Base-by-base conservation (phyloP, 2,329 filamentous ascomycete species). In the Cryphonectria naterciae region DNA sequence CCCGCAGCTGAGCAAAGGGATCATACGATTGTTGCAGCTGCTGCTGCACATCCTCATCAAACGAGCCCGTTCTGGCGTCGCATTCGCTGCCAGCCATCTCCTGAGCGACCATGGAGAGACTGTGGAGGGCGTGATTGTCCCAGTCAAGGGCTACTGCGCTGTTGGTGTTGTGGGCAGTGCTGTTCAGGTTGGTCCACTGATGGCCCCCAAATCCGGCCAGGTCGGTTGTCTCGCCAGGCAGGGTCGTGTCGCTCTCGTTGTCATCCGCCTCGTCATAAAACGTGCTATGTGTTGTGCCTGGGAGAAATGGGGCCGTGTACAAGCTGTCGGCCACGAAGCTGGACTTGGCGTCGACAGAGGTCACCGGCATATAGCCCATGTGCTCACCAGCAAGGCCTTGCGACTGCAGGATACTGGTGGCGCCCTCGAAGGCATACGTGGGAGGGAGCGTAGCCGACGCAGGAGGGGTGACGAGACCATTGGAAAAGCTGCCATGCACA, bases 381-480 rank as follows among this genome's bases (percentile, higher is more conserved):
- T 81, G 77, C 67, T 80, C 78, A 32, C 78, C 76, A 2, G 77
- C 73, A 39, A 74, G 74, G 54, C 74, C 74, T 8, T 74, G 74
- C 70, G 72, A 67, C 74, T 73, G 74, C 73, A 75, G 58, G 68
- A 74, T 49, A 69, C 71, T 58, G 11, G 71, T 70, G 5, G 70
- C 67, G 28, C 69, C 73, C 70, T 86, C 84, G 75, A 86, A 87
- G 65, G 83, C 80, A 74, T 86, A 86, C 0, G 83, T 82, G 52
- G 81, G 81, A 35, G 85, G 82, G 19, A 89, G 78, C 1, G 83
- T 83, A 1, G 86, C 87, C 2, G 85, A 86, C 5, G 86, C 87
- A 4, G 87, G 87, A 35, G 88, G 87, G 7, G 88, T 89, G 39
- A 84, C 84, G 25, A 89, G 84, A 2, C 86, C 87, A 71, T 84